These are phyloP conservation scores for Coffea humblotiana DNA, from an alignment of 305 asterid species.

Conservation along the genomic window DNA sequence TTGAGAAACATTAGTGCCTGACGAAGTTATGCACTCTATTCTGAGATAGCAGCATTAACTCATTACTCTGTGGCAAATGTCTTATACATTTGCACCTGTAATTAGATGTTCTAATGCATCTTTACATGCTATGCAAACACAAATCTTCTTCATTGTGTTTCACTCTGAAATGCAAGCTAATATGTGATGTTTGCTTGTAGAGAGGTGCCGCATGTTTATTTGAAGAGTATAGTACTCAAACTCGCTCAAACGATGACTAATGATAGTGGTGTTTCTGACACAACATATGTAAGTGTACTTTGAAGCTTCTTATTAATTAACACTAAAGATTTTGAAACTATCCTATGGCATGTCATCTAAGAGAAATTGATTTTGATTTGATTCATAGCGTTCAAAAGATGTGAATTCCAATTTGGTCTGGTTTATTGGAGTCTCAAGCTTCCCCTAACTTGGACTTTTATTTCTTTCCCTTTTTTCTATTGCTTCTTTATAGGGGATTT, in stretches of 20 bases:
- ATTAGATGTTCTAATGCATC: not conserved
- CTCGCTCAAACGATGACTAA: slow-evolving; percentile 5
- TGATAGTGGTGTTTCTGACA: slow-evolving; percentile 25
- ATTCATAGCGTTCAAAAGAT: not conserved
- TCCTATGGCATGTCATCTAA: not conserved
- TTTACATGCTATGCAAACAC: not conserved
- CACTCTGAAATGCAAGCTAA: not conserved
- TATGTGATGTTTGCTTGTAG: slow-evolving; percentile 29
- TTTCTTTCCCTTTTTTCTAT: not conserved
- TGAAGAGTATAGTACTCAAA: slow-evolving; percentile 69
- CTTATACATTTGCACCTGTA: not conserved
- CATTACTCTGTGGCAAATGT: not conserved
- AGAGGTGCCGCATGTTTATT: slow-evolving; percentile 48
- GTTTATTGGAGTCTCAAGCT: not conserved
- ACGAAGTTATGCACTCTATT: not conserved
- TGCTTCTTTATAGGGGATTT: not conserved
- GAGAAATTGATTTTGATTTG: not conserved
- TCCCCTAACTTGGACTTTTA: not conserved
- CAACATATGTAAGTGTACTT: slow-evolving; percentile 50
- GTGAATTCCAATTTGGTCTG: not conserved
- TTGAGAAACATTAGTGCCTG: not conserved
- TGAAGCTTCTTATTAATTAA: not conserved
- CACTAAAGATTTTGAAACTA: not conserved
- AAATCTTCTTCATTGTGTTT: not conserved
- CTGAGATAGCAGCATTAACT: not conserved